These are phyloP conservation scores for Laguncularia racemosa DNA, from an alignment of 345 rosid species.

Conservation along the genomic window DNA sequence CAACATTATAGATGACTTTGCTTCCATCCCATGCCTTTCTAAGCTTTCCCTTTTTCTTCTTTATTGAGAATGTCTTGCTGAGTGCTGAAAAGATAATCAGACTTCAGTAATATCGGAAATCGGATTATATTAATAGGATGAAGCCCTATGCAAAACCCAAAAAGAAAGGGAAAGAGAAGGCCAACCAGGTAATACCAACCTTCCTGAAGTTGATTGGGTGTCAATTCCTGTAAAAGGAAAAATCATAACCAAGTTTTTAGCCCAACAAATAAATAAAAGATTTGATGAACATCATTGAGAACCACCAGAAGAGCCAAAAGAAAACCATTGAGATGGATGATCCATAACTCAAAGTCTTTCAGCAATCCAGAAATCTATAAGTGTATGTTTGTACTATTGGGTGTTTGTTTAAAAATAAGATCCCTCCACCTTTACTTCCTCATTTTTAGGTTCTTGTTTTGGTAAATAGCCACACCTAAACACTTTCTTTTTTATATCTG, in stretches of 20 bases:
- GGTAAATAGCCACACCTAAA: too few relatives aligned
- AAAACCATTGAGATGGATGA: too few relatives aligned
- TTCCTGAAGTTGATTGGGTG: conserved; percentile 91
- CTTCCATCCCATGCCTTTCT: conserved; percentile 99
- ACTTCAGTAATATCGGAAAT: conserved; percentile 10
- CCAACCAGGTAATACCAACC: conserved; percentile 35
- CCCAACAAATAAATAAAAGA: background rate
- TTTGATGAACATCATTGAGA: too few relatives aligned
- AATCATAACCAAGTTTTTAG: background rate
- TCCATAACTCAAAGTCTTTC: too few relatives aligned
- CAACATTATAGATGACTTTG: conserved; percentile 83
- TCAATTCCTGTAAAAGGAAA: conserved; percentile 52
- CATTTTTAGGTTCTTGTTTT: too few relatives aligned
- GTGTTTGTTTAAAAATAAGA: too few relatives aligned
- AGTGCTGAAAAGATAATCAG: conserved; percentile 43
- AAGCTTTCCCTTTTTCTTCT: conserved; percentile 84
- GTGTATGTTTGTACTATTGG: too few relatives aligned
- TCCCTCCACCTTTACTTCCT: too few relatives aligned
- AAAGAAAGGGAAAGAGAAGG: background rate
- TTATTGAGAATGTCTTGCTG: conserved; percentile 76
- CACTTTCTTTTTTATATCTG: too few relatives aligned
- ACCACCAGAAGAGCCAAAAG: too few relatives aligned
- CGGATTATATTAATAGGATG: background rate
- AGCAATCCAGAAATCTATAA: too few relatives aligned
- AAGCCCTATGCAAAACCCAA: background rate